A percentile compares a stretch with the other conserved stretches of the same genome.
These are phyloP conservation scores for Perkinsus olseni DNA, from an alignment of 169 alveolate genomes.

Conservation along the genomic window DNA sequence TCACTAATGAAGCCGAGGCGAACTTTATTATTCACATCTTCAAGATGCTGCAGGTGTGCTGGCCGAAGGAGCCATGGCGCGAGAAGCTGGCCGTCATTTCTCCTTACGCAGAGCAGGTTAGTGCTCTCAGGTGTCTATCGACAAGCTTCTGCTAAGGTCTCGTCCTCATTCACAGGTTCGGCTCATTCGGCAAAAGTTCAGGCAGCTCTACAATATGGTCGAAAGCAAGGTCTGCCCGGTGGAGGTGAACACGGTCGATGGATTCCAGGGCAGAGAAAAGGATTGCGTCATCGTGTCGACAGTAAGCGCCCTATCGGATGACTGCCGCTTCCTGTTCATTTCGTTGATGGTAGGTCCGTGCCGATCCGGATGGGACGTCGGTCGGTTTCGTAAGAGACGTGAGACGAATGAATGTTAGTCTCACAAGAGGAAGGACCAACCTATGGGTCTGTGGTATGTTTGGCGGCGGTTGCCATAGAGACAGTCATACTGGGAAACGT, in stretches of 20 bases:
- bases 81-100: conserved; percentile 32
- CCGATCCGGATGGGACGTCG: conserved; percentile 41
- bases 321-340: neutral
- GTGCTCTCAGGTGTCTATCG: neutral
- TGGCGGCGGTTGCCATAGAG: conserved; percentile 17
- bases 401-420: conserved; percentile 86
- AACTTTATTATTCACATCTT: neutral
- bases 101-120: conserved; percentile 44
- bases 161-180: neutral
- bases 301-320: neutral
- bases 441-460: conserved; percentile 69
- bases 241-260: conserved; percentile 52
- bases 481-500: neutral
- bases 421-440: conserved; percentile 79
- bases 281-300: neutral
- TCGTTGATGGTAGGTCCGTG: neutral
- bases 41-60: neutral
- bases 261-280: conserved; percentile 38
- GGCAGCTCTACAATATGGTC: conserved; percentile 20
- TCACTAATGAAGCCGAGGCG: conserved; percentile 9
- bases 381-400: conserved; percentile 72
- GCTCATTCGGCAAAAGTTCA: conserved; percentile 24
- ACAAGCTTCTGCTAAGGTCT: neutral
- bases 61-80: conserved; percentile 18
- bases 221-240: conserved; percentile 36